Percentiles rank a stretch among this genome's conserved stretches.
phyloP scores from a whole-genome alignment of 805 yeast species.

The Candida parachauliodes region DNA sequence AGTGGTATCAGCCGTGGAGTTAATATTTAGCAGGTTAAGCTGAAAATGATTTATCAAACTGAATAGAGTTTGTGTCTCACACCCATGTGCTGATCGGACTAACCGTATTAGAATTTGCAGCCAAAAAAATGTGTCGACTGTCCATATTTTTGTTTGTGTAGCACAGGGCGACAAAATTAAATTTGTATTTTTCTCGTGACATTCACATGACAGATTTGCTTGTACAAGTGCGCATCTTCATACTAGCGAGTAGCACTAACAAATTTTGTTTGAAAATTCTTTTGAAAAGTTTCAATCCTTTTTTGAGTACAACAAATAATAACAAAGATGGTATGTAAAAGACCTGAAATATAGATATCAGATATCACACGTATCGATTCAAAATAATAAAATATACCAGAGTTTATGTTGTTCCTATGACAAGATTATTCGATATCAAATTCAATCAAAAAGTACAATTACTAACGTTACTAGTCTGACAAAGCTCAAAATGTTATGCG shows the following conservation, averaged over 20 bases:
- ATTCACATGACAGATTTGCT: conserved; percentile 1
- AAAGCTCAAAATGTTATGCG: conserved; percentile 90
- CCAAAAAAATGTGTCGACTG: too few relatives aligned
- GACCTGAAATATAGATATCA: not conserved
- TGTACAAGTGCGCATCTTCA: not conserved
- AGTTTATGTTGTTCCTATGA: too few relatives aligned
- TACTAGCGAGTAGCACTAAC: not conserved
- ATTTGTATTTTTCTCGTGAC: not conserved
- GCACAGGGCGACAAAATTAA: not conserved
- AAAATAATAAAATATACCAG: not conserved
- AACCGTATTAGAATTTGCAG: too few relatives aligned
- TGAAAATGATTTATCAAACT: too few relatives aligned
- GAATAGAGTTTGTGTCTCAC: too few relatives aligned
- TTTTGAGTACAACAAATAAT: conserved; percentile 6
- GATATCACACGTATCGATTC: too few relatives aligned
- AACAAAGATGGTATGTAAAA: conserved; percentile 18
- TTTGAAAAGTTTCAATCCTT: conserved; percentile 8
- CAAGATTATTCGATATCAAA: too few relatives aligned
- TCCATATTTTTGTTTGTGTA: too few relatives aligned
- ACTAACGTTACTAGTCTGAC: conserved; percentile 32
- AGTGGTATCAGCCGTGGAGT: too few relatives aligned
- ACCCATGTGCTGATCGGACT: too few relatives aligned
- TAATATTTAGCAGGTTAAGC: too few relatives aligned
- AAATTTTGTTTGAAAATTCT: not conserved
- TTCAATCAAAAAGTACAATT: too few relatives aligned